Base-by-base conservation (phyloP, 2,329 filamentous ascomycete genomes). In the Hypoxylon sp. region DNA sequence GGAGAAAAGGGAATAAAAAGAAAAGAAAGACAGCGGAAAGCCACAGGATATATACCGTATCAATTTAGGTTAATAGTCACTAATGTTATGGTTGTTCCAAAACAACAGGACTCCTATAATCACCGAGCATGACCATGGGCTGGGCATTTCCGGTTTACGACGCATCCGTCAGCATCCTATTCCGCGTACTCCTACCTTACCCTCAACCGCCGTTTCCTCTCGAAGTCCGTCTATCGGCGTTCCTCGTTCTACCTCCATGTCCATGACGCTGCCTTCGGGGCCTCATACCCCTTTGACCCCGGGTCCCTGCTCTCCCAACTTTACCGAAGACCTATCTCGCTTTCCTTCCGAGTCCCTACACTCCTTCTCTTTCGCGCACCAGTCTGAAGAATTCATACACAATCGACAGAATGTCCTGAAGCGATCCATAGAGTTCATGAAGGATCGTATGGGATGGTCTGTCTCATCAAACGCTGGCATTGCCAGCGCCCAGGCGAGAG, bases 281-380 rank as follows among this genome's bases (percentile, higher is more conserved):
- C 81, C 84, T 46, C 85, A 84, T 45, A 80, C 83, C 50, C 83
- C 85, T 14, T 76, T 88, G 24, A 81, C 85, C 7, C 83, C 88
- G n/a, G 89, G 85, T 4, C 89, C 90, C 22, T 82, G 84, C 18
- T 93, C 93, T 20, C 93, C 93, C 22, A 87, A 87, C 66, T 93
- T 93, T 75, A 87, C 89, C 74, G 96, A 98, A 81, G 96, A 99
- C 76, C 86, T 99, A 46, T 90, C 90, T 46, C 90, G 94, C 52
- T 99, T 99, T 76, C 95, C 96, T 1, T 93, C 93, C 72, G 96
- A 99, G 77, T 99, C 96, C 4, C 83, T 99, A 48, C 96, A 99
- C 79, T 99, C 96, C 1, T 99, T 99, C 81, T 98, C 95, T 11
- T 99, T 99, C 78, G 93, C 96, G 40, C 93, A 97, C 72, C 94